A percentile compares a stretch with the other conserved stretches of the same genome.
Conservation (phyloP, 2,329 filamentous ascomycete species). For the Cryoendolithus antarcticus region DNA sequence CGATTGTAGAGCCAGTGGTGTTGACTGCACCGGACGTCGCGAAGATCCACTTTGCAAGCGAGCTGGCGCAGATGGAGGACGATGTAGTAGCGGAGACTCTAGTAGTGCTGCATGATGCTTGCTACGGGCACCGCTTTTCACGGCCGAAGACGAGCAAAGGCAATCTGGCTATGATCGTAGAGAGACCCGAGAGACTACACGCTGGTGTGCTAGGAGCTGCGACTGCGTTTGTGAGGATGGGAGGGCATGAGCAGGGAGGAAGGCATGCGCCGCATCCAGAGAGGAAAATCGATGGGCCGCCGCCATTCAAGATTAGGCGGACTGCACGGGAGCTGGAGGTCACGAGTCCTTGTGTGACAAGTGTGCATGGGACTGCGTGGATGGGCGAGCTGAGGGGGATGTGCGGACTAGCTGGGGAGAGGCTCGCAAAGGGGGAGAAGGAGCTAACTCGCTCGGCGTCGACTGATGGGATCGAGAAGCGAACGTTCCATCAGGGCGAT, state of each 20-base stretch:
- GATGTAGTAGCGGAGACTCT: constrained; percentile 47
- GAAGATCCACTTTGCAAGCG: constrained; percentile 52
- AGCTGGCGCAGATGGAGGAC: constrained; percentile 47
- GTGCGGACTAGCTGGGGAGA: constrained; percentile 69
- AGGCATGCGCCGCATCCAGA: constrained; percentile 54
- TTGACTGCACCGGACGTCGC: constrained; percentile 20
- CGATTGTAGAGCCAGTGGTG: constrained; percentile 20
- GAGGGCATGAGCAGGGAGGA: constrained; percentile 63
- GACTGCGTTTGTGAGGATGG: constrained; percentile 80
- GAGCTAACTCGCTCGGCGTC: constrained; percentile 52
- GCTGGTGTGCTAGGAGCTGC: constrained; percentile 73
- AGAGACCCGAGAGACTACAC: constrained; percentile 81
- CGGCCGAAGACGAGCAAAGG: constrained; percentile 64
- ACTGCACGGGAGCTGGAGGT: constrained; percentile 61
- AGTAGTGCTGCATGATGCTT: constrained; percentile 82
- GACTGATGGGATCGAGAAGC: constrained; percentile 34
- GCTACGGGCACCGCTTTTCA: constrained; percentile 87
- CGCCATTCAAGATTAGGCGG: constrained; percentile 72
- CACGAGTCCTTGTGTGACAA: constrained; percentile 65
- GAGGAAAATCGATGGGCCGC: constrained; percentile 40
- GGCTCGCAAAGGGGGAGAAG: constrained; percentile 62
- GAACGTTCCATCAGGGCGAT: constrained; percentile 72
- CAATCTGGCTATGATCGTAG: constrained; percentile 70
- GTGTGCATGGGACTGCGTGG: constrained; percentile 84
- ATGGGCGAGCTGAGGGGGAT: constrained; percentile 82